Base-by-base conservation (phyloP, 2,329 filamentous ascomycete species). In the Zelopaecilomyces penicillatus region DNA sequence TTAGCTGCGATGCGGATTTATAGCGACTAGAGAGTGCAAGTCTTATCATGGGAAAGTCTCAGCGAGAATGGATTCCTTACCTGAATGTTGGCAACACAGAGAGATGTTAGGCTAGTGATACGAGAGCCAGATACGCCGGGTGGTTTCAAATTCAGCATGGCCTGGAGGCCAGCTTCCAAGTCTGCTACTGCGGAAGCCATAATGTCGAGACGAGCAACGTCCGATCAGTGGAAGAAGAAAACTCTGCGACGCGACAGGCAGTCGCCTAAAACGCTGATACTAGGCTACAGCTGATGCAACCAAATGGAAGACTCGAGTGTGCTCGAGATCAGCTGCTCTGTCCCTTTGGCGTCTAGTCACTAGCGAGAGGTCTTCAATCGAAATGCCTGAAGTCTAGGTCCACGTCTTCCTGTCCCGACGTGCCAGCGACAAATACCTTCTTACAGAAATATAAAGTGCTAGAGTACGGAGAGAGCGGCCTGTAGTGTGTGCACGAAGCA, bases 51-150 rank as follows among this genome's bases (percentile, higher is more conserved):
- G 40, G 12, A 35, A 49, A 31, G 19, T 19, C 19, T 19, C 32
- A 34, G 12, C 26, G 31, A 4, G 29, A 33, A 27, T 26, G 10
- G 36, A 32, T 27, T 12, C 49, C 61, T 53, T 85, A 95, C 89
- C 84, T 95, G 84, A 57, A 95, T 83, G 64, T 95, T 94, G 60
- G 80, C 81, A 50, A 89, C 85, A 70, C 91, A 96, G 37, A 97
- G 81, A 30, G 80, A 74, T 19, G 91, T 97, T 67, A 98, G 81
- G 63, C 82, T 81, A 57, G 79, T 80, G 66, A 98, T 95, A 69
- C 93, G 91, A 54, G 87, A 88, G 56, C 89, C 90, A 51, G 90
- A 95, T 47, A 96, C 89, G 63, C 93, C 93, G 43, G 93, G 93
- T 37, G 93, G 84, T 69, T 95, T 97, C 61, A 96, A 75, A 54